phyloP scores from a whole-genome alignment of 148 eudicot species.

The Selenicereus undatus region DNA sequence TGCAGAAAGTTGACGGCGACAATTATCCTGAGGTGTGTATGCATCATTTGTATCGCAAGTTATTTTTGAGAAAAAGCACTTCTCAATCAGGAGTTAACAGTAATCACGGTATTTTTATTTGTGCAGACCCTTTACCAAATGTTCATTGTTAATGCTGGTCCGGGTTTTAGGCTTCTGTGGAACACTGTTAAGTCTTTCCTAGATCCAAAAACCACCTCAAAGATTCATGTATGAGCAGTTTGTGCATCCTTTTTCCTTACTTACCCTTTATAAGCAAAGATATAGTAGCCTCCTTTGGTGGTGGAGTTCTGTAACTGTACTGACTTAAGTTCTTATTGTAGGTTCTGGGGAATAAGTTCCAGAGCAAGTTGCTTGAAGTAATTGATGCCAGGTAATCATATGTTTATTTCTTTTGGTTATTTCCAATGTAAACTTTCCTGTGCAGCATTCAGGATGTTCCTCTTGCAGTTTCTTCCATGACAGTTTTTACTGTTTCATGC shows the following conservation, averaged over 20 bases:
- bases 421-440: background rate
- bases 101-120: constrained; percentile 16
- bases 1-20: constrained; percentile 88
- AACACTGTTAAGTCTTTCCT: constrained; percentile 78
- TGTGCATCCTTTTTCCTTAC: background rate
- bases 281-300: background rate
- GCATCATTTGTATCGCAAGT: constrained; percentile 9
- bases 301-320: background rate
- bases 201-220: constrained; percentile 87
- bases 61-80: background rate
- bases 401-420: background rate
- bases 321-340: constrained; percentile 22
- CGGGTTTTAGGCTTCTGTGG: constrained; percentile 96
- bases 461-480: background rate
- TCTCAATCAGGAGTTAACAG: background rate
- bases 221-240: constrained; percentile 65
- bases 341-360: constrained; percentile 95
- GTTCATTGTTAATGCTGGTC: constrained; percentile 96
- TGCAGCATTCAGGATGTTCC: background rate
- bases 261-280: background rate
- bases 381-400: constrained; percentile 72
- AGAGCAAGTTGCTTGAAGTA: constrained; percentile 78
- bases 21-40: constrained; percentile 83
- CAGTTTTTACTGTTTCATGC: constrained; percentile 11
- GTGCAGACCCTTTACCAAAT: constrained; percentile 83